These are phyloP conservation scores for Trichoderma gamsii DNA, from an alignment of 495 filamentous ascomycete species.

Conservation along the genomic window DNA sequence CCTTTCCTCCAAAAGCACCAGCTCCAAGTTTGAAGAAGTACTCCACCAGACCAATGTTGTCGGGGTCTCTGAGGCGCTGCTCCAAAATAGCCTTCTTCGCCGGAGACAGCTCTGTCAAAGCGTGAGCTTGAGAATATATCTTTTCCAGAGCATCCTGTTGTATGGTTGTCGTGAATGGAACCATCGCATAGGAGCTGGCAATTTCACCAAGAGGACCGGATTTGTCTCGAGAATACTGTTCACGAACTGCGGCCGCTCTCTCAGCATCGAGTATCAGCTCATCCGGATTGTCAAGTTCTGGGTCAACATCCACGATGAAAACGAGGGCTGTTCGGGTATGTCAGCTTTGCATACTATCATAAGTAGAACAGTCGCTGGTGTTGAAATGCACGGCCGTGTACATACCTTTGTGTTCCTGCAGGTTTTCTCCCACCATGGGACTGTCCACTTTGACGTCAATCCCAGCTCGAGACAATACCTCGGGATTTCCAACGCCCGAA, in stretches of 20 bases:
- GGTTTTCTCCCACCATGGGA: constrained; percentile 42
- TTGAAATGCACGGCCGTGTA: not conserved
- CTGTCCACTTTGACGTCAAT: constrained; percentile 31
- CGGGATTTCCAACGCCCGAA: constrained; percentile 15
- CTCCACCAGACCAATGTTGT: not conserved
- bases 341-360: not conserved
- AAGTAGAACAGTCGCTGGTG: not conserved
- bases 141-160: not conserved
- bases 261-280: not conserved
- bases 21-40: not conserved
- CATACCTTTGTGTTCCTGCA: constrained; percentile 39
- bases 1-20: not conserved
- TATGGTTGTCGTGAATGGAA: not conserved
- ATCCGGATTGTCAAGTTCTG: not conserved
- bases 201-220: not conserved
- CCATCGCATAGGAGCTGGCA: not conserved
- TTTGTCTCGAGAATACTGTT: not conserved
- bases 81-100: not conserved
- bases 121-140: not conserved
- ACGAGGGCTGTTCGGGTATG: not conserved
- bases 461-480: not conserved
- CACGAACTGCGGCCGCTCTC: not conserved
- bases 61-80: not conserved
- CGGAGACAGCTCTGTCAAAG: not conserved
- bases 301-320: not conserved